Conservation (phyloP, 2,329 filamentous ascomycete species). For the Alternaria arbusti region DNA sequence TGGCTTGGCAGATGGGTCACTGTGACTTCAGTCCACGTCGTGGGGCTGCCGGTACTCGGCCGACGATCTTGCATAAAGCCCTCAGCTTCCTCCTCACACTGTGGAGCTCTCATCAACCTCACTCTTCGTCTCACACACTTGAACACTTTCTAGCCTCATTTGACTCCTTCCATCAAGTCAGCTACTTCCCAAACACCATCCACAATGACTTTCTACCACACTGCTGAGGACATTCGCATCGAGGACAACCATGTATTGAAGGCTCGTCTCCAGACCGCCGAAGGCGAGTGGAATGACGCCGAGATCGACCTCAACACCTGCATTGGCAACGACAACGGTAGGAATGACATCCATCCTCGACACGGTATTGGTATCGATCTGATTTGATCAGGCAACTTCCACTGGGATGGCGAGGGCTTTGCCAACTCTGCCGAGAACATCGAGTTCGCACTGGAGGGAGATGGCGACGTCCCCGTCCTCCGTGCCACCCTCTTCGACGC, state of each 20-base stretch:
- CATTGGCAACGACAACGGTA: conserved; percentile 62
- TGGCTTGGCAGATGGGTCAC: not conserved
- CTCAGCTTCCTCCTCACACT: not conserved
- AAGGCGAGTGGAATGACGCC: conserved; percentile 55
- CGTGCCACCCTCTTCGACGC: conserved; percentile 56
- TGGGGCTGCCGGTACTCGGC: not conserved
- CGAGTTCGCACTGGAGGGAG: conserved; percentile 59
- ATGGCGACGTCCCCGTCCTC: conserved; percentile 59
- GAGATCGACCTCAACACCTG: conserved; percentile 58
- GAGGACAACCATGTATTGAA: conserved; percentile 59
- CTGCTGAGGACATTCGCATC: conserved; percentile 56
- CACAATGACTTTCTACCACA: conserved; percentile 56
- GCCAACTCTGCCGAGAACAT: conserved; percentile 56
- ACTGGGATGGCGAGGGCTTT: conserved; percentile 58
- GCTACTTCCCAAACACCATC: not conserved
- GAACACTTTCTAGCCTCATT: not conserved
- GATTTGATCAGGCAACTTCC: conserved; percentile 49
- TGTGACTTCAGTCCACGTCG: not conserved
- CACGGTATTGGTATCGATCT: not conserved
- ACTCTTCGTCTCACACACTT: not conserved
- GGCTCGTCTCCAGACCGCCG: conserved; percentile 49
- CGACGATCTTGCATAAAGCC: conserved; percentile 13
- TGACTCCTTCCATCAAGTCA: not conserved
- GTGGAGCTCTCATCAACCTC: not conserved
- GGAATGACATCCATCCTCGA: not conserved